Conservation (phyloP, 805 yeast genomes). For the Wickerhamomyces chambardii region DNA sequence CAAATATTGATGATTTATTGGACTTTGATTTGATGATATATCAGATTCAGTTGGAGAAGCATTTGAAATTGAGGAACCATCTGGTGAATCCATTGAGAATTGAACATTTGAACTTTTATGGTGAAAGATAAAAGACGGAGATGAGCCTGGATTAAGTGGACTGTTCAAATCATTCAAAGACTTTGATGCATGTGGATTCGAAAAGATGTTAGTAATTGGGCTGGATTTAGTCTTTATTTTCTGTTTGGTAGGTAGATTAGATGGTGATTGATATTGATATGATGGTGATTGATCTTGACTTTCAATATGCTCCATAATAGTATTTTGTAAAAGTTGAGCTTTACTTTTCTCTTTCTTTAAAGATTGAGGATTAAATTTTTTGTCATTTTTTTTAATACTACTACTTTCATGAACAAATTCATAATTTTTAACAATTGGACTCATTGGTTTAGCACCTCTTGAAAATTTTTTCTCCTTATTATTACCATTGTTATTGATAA, state of each 20-base stretch:
- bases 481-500: neutral
- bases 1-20: neutral
- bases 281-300: no score
- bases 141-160: slow-evolving; percentile 5
- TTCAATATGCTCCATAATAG: no score
- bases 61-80: slow-evolving; percentile 1
- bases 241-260: slow-evolving; percentile 3
- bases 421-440: slow-evolving; percentile 9
- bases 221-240: slow-evolving; percentile 8
- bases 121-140: slow-evolving; percentile 12
- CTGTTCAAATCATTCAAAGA: slow-evolving; percentile 1
- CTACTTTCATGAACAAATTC: slow-evolving; percentile 18
- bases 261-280: neutral
- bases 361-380: slow-evolving; percentile 2
- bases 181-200: slow-evolving; percentile 12
- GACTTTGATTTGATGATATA: slow-evolving; percentile 3
- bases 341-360: no score
- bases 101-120: slow-evolving; percentile 4
- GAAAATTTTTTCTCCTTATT: neutral
- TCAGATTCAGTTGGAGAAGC: slow-evolving; percentile 18
- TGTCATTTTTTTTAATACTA: neutral
- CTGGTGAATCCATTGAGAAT: slow-evolving; percentile 9
- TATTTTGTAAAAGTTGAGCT: no score
- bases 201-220: neutral
- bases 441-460: neutral